Evolutionary conservation across 805 yeast genomes (phyloP), one percentile per base, ranked within the genome.

Genomic region (Ogataea methylovora): DNA sequence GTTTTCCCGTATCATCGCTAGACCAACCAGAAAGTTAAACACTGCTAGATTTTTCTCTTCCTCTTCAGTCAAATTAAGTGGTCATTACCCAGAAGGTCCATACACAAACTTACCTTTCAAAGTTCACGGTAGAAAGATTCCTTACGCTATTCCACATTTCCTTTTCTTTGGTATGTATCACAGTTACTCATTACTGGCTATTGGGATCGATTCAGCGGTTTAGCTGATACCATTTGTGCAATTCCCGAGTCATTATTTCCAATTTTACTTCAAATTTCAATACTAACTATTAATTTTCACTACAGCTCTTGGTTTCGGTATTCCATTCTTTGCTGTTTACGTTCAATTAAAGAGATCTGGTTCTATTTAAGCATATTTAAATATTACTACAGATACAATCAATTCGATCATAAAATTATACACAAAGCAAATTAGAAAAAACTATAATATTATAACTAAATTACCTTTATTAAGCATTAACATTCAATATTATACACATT

Each of bases 61-160:
- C 47, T 63, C 80, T 31, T 54, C 81, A 38, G 57, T 67, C 49
- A 60, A 36, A 38, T 36, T 46, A 25, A 42, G 56, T 35, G 66
- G 63, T 32, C 69, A 51, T 44, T 83, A 75, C 64, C 78, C 72
- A 56, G 76, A 77, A 51, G 97, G 97, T 55, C 79, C 80, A 31
- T 92, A 92, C 79, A 69, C 82, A 54, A 90, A 92, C 76, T 57
- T 90, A 44, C 98, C 98, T 46, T 92, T 90, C 78, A 77, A 77
- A 73, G 94, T 90, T 44, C 87, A 86, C 74, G 71, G 79, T 76
- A 87, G 95, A 74, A 83, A 78, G 69, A 73, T 90, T 46, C 97
- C 97, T 48, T 87, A 73, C 61, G 84, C 79, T 47, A 67, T 86
- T 34, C 71, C 81, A 46, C 94, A 82, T 71, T 81, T 84, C 71